A percentile compares a stretch with the other conserved stretches of the same genome.
Evolutionary conservation across 176 grass and related monocot genomes (phyloP).

Genomic region (Aegilops tauschii): DNA sequence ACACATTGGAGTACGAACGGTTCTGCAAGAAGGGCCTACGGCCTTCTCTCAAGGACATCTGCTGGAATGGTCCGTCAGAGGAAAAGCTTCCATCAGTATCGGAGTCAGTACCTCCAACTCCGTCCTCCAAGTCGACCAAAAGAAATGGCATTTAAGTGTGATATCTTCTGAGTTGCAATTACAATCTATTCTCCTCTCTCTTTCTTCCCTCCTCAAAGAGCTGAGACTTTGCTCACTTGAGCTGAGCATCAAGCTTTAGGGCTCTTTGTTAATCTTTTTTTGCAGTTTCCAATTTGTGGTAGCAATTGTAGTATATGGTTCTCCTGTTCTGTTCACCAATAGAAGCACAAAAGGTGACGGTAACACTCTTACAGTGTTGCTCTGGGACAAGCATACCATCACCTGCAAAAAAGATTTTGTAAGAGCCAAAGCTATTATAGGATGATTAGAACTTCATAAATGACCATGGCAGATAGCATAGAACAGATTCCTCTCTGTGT

Average conservation of each 20-base stretch:
- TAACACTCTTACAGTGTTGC: slow-evolving; percentile 15
- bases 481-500: not conserved
- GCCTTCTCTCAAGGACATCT: slow-evolving; percentile 78
- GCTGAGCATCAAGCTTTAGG: slow-evolving; percentile 32
- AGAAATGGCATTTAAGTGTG: slow-evolving; percentile 33
- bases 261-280: slow-evolving; percentile 32
- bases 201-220: slow-evolving; percentile 18
- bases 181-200: slow-evolving; percentile 1
- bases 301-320: slow-evolving; percentile 30
- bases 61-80: slow-evolving; percentile 58
- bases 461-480: not conserved
- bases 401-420: slow-evolving; percentile 9
- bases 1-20: slow-evolving; percentile 82
- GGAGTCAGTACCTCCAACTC: slow-evolving; percentile 31
- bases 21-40: slow-evolving; percentile 79
- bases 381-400: slow-evolving; percentile 19
- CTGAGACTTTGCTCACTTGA: slow-evolving; percentile 28
- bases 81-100: slow-evolving; percentile 43
- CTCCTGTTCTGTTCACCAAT: slow-evolving; percentile 35
- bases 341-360: slow-evolving; percentile 25
- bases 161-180: slow-evolving; percentile 25
- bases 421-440: not conserved
- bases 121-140: slow-evolving; percentile 27
- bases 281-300: slow-evolving; percentile 34
- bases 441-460: not conserved